A percentile compares a stretch with the other conserved stretches of the same genome.
Conservation (phyloP, 176 grass and related monocot species). For the Hsuehochloa calcarea region DNA sequence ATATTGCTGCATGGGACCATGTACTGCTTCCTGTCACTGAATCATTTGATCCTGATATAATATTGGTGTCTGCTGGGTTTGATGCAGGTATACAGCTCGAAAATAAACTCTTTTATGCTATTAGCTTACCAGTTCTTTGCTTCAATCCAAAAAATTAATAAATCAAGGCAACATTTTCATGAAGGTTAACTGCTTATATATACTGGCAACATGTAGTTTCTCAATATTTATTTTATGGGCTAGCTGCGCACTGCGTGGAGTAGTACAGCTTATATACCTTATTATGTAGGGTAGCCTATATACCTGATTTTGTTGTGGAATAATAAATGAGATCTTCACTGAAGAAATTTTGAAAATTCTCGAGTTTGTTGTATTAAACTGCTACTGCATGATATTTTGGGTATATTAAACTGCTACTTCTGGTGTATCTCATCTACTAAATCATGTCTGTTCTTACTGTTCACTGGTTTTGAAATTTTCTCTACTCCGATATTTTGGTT, state of each 20-base stretch:
- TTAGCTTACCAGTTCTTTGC: background rate
- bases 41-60: slow-evolving; percentile 77
- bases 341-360: background rate
- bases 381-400: background rate
- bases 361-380: slow-evolving; percentile 10
- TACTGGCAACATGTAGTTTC: slow-evolving; percentile 3
- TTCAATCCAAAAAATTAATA: background rate
- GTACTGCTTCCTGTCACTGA: slow-evolving; percentile 74
- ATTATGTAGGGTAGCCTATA: background rate
- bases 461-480: slow-evolving; percentile 17
- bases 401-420: background rate
- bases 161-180: slow-evolving; percentile 20
- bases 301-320: background rate
- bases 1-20: slow-evolving; percentile 85
- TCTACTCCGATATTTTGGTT: slow-evolving; percentile 18
- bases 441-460: background rate
- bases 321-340: slow-evolving; percentile 4
- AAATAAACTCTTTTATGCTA: background rate
- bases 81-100: slow-evolving; percentile 64
- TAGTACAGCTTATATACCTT: slow-evolving; percentile 13
- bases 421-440: slow-evolving; percentile 12
- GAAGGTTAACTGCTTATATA: slow-evolving; percentile 10
- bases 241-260: background rate
- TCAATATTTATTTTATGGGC: slow-evolving; percentile 7
- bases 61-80: slow-evolving; percentile 92